Conservation (phyloP, 2,329 filamentous ascomycete genomes). For the Alternaria conjuncta region DNA sequence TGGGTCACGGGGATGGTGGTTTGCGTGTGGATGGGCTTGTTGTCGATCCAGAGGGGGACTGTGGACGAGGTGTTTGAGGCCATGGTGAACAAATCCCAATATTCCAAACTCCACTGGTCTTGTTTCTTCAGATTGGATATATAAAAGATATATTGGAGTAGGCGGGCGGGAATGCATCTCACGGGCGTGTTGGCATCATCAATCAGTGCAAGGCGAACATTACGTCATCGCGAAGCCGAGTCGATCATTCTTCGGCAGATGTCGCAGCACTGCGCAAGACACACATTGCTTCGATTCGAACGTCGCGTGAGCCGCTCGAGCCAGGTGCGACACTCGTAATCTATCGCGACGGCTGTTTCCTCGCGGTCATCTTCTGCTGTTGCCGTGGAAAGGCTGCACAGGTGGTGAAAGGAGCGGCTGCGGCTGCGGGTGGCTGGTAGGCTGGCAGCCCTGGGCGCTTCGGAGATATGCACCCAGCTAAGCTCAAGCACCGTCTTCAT, state of each 20-base stretch:
- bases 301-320: fast-evolving
- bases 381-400: no score
- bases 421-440: neutral
- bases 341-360: neutral
- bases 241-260: slow-evolving; percentile 8
- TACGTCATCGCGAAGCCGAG: neutral
- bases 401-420: neutral
- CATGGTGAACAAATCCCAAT: neutral
- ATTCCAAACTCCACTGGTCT: neutral
- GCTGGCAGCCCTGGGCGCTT: neutral
- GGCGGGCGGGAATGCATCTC: neutral
- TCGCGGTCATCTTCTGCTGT: neutral
- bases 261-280: neutral
- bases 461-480: no score
- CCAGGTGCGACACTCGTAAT: neutral
- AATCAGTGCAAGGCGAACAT: neutral
- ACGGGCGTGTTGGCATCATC: neutral
- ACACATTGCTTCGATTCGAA: neutral
- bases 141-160: neutral
- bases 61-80: slow-evolving; percentile 2
- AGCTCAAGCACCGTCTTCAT: no score
- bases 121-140: neutral
- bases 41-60: slow-evolving; percentile 54
- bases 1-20: slow-evolving; percentile 61
- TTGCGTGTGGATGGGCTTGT: slow-evolving; percentile 45